phyloP scores from a whole-genome alignment of 139 green algal genomes.

The Coccomyxa sp. region DNA sequence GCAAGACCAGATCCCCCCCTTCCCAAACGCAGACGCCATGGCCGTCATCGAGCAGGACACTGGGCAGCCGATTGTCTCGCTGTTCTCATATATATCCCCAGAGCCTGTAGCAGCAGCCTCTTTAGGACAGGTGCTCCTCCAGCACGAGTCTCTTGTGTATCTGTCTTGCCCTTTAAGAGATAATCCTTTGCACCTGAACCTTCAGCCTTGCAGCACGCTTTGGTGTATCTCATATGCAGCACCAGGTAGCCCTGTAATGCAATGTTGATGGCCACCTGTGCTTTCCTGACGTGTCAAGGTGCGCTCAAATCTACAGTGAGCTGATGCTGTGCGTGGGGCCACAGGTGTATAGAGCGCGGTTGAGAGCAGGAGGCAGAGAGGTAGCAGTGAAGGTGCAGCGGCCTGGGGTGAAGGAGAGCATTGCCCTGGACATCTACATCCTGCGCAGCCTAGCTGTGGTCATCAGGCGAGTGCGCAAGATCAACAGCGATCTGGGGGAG shows the following conservation, averaged over 20 bases:
- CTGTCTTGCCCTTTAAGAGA: no score
- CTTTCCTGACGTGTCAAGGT: no score
- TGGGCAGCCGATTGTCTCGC: constrained; percentile 26
- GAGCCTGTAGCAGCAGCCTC: constrained; percentile 75
- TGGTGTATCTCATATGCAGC: no score
- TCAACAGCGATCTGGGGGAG: constrained; percentile 82
- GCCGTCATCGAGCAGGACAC: constrained; percentile 64
- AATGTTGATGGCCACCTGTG: no score
- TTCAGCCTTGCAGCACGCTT: no score
- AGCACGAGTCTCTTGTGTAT: no score
- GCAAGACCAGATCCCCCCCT: constrained; percentile 84
- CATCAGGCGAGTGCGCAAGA: constrained; percentile 19
- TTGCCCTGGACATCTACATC: constrained; percentile 81
- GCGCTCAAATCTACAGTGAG: no score
- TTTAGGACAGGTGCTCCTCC: constrained; percentile 63
- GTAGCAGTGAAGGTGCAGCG: constrained; percentile 87
- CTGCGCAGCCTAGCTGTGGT: constrained; percentile 34
- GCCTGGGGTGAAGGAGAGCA: constrained; percentile 68
- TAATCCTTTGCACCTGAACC: no score
- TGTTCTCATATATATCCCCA: constrained; percentile 65
- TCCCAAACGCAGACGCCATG: constrained; percentile 47
- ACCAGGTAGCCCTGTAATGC: no score
- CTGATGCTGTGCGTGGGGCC: no score
- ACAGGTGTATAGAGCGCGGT: constrained; percentile 52
- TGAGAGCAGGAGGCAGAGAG: constrained; percentile 28